A percentile compares a stretch with the other conserved stretches of the same genome.
phyloP scores from a whole-genome alignment of 2,329 filamentous ascomycete species.

The Lachnellula hyalina region DNA sequence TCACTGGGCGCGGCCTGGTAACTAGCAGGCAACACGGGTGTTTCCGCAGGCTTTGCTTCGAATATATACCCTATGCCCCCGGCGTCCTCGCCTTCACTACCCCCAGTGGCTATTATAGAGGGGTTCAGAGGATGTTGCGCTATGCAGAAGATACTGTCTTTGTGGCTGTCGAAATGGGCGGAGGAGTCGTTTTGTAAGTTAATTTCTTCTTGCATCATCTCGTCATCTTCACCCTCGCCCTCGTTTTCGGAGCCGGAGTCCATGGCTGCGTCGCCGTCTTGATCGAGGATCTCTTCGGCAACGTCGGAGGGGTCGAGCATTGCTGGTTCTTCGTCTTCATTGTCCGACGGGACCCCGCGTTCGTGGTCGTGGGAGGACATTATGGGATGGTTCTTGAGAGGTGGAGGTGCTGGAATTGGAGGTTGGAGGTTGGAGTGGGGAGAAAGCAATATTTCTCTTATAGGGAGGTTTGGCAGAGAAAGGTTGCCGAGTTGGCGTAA shows the following conservation, averaged over 20 bases:
- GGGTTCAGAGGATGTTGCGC: conserved; percentile 81
- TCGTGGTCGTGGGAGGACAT: conserved; percentile 24
- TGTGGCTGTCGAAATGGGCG: conserved; percentile 86
- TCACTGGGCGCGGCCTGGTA: conserved; percentile 64
- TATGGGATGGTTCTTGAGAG: neutral
- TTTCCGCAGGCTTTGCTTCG: conserved; percentile 60
- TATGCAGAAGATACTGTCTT: conserved; percentile 90
- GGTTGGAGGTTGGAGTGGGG: neutral
- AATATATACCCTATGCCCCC: conserved; percentile 79
- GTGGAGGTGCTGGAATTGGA: neutral
- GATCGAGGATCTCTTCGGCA: conserved; percentile 65
- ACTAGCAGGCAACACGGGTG: conserved; percentile 69
- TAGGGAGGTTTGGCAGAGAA: neutral
- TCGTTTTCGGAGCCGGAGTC: conserved; percentile 66
- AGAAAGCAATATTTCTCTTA: neutral
- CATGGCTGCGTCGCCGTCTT: conserved; percentile 69
- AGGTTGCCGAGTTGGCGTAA: neutral
- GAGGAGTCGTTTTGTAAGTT: conserved; percentile 81
- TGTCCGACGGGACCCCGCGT: conserved; percentile 3
- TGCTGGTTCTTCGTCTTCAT: conserved; percentile 58
- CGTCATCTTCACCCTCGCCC: conserved; percentile 48
- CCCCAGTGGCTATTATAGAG: conserved; percentile 79
- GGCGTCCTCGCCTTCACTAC: conserved; percentile 57
- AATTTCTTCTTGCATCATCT: conserved; percentile 61
- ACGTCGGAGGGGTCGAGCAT: conserved; percentile 74